A percentile compares a stretch with the other conserved stretches of the same genome.
Conservation (phyloP, 1,284 basidiomycete genomes). For the Rhodotorula sp. region DNA sequence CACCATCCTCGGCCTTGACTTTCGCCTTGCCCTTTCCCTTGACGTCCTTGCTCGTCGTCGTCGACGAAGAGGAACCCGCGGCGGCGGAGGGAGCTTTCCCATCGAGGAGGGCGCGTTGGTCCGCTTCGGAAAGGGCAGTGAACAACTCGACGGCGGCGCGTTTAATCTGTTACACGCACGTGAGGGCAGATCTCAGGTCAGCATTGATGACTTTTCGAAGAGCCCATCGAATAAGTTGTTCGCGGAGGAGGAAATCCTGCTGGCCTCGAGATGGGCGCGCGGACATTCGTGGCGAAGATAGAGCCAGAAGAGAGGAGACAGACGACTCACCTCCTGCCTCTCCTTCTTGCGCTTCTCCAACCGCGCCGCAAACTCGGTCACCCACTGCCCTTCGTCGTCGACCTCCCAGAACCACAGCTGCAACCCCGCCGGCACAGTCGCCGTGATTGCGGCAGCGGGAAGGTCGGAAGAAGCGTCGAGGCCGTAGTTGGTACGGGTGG, state of each 20-base stretch:
- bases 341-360: constrained; percentile 31
- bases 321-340: constrained; percentile 25
- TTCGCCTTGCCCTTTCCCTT: neutral
- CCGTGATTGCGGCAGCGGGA: constrained; percentile 6
- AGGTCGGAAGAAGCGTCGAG: constrained; percentile 12
- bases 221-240: too few species aligned
- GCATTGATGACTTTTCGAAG: too few species aligned
- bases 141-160: constrained; percentile 16
- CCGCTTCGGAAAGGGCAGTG: constrained; percentile 10
- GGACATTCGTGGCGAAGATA: too few species aligned
- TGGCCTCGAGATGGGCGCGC: too few species aligned
- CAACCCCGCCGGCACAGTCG: constrained; percentile 16
- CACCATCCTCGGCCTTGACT: constrained; percentile 5
- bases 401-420: constrained; percentile 50
- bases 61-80: neutral
- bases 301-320: neutral
- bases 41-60: neutral
- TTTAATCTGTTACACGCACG: constrained; percentile 6
- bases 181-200: too few species aligned
- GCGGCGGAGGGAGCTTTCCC: neutral
- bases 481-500: constrained; percentile 35
- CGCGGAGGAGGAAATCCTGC: too few species aligned
- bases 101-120: constrained; percentile 26
- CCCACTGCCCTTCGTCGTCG: constrained; percentile 21
- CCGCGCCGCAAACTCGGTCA: constrained; percentile 29